Evolutionary conservation across 2,329 filamentous ascomycete genomes (phyloP), one percentile per base, ranked within the genome.

Genomic region (Fusarium abutilonis): DNA sequence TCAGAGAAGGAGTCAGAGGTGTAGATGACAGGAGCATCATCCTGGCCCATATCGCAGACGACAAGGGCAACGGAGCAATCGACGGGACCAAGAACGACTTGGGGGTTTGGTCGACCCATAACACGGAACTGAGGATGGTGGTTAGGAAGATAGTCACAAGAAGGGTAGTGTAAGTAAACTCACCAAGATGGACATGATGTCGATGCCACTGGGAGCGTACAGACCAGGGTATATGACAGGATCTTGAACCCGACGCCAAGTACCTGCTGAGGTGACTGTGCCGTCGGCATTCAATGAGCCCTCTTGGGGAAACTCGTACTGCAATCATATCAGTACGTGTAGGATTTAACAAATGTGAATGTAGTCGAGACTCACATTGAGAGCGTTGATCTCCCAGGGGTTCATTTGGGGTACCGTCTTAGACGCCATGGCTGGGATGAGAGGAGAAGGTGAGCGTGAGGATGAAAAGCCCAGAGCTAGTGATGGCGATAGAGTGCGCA

Each of bases 51-150:
- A 74, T 96, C 91, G 75, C 91, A 95, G 36, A 97, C 83, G 15
- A 94, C 85, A 63, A 96, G 88, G 3, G 92, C 89, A 71, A 92
- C 95, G 2, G 92, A 95, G 65, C 91, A 82, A 74, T 96, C 93
- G 31, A 97, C 88, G 1, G 91, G 85, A 7, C 92, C 93, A 38
- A 96, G 88, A 44, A 92, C 85, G 67, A 96, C 87, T 66, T 89
- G 83, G 1, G 92, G 91, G 58, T 92, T 88, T 14, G 87, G 86
- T 54, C 92, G 83, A 15, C 83, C 84, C 32, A 87, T 86, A 21
- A 96, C 87, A 44, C 88, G 85, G 74, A 82, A 72, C 82, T 83
- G 32, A 8, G 48, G 48, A 28, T 36, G 50, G 26, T 35, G 50
- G 21, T 70, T 60, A 68, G 54, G 17, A 26, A 26, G 23, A 8